phyloP scores from a whole-genome alignment of 345 rosid species.

The Arabidopsis suecica region DNA sequence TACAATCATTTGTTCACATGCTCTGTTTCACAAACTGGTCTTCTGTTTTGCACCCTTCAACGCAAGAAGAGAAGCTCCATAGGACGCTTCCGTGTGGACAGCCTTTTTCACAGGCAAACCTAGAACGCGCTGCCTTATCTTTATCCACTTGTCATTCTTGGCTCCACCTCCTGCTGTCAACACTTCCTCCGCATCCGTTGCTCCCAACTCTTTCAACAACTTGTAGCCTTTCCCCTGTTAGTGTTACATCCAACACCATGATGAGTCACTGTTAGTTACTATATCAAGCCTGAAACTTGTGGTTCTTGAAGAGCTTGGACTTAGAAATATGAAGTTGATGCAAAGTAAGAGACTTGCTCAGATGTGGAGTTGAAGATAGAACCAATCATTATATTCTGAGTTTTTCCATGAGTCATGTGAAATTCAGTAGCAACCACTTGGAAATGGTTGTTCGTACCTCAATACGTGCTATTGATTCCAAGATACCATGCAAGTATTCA shows the following conservation, averaged over 20 bases:
- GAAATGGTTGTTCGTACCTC: slow-evolving; percentile 57
- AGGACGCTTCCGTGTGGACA: slow-evolving; percentile 83
- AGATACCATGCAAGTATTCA: slow-evolving; percentile 85
- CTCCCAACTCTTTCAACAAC: slow-evolving; percentile 78
- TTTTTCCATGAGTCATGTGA: slow-evolving; percentile 7
- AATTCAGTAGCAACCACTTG: slow-evolving; percentile 3
- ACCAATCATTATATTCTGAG: not conserved
- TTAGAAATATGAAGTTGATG: not conserved
- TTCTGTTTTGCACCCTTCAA: slow-evolving; percentile 58
- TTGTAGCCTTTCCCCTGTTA: slow-evolving; percentile 70
- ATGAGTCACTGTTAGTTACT: not conserved
- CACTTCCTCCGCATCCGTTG: slow-evolving; percentile 78
- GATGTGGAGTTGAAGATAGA: not conserved
- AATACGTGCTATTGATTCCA: slow-evolving; percentile 87
- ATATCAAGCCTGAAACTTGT: slow-evolving; percentile 18
- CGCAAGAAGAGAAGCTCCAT: slow-evolving; percentile 88
- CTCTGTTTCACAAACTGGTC: slow-evolving; percentile 1
- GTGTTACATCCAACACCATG: not conserved
- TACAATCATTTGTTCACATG: not conserved
- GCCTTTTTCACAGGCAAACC: slow-evolving; percentile 78
- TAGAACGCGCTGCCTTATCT: slow-evolving; percentile 72
- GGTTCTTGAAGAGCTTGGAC: not conserved
- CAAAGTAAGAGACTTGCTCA: slow-evolving; percentile 2
- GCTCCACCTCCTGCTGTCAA: slow-evolving; percentile 92
- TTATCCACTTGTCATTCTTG: slow-evolving; percentile 77